These are phyloP conservation scores for Canavalia ensiformis DNA, from an alignment of 306 rosid species.

Conservation along the genomic window DNA sequence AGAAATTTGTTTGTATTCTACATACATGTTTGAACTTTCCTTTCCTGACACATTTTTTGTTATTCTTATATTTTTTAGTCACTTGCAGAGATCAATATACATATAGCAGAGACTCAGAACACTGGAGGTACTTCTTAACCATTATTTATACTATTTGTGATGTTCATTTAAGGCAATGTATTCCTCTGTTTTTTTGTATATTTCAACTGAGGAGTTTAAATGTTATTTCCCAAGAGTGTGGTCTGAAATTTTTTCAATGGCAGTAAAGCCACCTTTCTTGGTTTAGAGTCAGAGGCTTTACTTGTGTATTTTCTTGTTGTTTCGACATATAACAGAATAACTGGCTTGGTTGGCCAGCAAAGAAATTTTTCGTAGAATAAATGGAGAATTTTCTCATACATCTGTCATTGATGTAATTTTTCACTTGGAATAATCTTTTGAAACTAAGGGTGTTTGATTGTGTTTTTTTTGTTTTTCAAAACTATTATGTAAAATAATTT, in stretches of 20 bases:
- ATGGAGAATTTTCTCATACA: conserved; percentile 8
- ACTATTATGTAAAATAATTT: background rate
- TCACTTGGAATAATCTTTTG: conserved; percentile 5
- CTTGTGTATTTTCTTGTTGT: conserved; percentile 21
- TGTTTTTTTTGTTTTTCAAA: background rate
- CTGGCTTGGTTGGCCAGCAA: conserved; percentile 17
- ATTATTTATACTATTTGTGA: conserved; percentile 35
- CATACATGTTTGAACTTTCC: conserved; percentile 3
- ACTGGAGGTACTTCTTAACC: conserved; percentile 79
- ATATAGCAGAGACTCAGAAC: conserved; percentile 76
- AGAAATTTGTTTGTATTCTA: conserved; percentile 25
- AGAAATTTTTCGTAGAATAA: conserved; percentile 8
- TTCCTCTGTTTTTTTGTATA: conserved; percentile 24
- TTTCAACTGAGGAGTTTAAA: conserved; percentile 29
- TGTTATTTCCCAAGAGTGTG: conserved; percentile 33
- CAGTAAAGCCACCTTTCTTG: conserved; percentile 40
- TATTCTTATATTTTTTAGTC: conserved; percentile 66
- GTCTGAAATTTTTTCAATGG: conserved; percentile 38
- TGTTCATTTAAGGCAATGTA: conserved; percentile 33
- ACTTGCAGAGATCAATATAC: conserved; percentile 83
- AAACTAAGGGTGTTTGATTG: conserved; percentile 18
- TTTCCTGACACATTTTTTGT: conserved; percentile 50
- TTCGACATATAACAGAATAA: conserved; percentile 19
- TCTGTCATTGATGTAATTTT: conserved; percentile 14
- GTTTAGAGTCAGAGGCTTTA: conserved; percentile 31